Evolutionary conservation across 2,329 filamentous ascomycete species (phyloP).

Genomic region (Apiospora rasikravindrae): DNA sequence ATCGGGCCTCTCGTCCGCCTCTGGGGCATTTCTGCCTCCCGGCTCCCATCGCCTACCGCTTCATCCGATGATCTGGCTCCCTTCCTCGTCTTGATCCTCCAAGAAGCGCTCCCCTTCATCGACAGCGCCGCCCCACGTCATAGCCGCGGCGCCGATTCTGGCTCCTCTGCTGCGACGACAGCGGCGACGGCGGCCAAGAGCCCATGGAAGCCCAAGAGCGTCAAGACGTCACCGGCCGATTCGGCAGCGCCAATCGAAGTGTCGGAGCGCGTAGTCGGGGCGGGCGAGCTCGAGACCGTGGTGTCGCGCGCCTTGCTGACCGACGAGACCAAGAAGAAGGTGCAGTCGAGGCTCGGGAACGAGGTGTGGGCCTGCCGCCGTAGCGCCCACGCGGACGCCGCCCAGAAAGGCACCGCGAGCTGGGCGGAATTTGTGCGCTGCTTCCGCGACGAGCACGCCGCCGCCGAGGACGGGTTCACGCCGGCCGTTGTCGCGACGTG

Average conservation of each 20-base stretch:
- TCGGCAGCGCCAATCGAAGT: conserved; percentile 58
- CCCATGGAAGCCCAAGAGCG: conserved; percentile 56
- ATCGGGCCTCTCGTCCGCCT: conserved; percentile 59
- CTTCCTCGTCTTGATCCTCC: conserved; percentile 58
- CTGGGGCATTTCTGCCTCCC: conserved; percentile 53
- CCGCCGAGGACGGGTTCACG: conserved; percentile 63
- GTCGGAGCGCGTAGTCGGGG: conserved; percentile 54
- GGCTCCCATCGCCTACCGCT: conserved; percentile 51
- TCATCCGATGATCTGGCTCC: conserved; percentile 49
- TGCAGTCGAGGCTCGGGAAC: conserved; percentile 1
- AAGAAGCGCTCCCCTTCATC: conserved; percentile 66
- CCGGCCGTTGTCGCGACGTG: conserved; percentile 57
- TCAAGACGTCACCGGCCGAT: conserved; percentile 53
- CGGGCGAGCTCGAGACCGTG: conserved; percentile 47
- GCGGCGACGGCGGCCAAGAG: conserved; percentile 39
- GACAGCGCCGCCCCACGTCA: conserved; percentile 53
- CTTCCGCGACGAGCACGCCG: conserved; percentile 63
- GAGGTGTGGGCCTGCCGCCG: conserved; percentile 70
- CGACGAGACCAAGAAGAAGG: conserved; percentile 17
- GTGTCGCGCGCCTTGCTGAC: background rate
- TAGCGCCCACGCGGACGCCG: conserved; percentile 63
- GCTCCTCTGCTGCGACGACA: background rate
- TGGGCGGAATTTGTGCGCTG: conserved; percentile 68
- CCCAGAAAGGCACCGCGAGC: conserved; percentile 57
- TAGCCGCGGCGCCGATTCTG: conserved; percentile 28